Evolutionary conservation across 257 asterid species (phyloP).

Genomic region (Rauvolfia tetraphylla): DNA sequence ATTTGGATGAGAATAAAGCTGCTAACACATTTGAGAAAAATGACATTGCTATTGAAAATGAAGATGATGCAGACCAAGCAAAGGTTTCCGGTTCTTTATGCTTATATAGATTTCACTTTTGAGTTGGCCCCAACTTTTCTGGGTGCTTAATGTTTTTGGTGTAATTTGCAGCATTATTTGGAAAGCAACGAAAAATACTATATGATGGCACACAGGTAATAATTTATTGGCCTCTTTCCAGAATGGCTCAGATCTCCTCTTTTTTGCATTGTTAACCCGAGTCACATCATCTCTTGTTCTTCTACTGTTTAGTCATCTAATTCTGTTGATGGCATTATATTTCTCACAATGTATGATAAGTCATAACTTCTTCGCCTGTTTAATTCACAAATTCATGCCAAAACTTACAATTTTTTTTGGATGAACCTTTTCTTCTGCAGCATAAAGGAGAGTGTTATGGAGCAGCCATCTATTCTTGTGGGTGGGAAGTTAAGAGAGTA

Average conservation of each 20-base stretch:
- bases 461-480: slow-evolving; percentile 72
- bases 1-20: slow-evolving; percentile 54
- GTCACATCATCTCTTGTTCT: background rate
- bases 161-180: slow-evolving; percentile 84
- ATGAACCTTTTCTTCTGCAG: slow-evolving; percentile 41
- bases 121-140: slow-evolving; percentile 13
- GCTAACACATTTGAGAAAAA: slow-evolving; percentile 50
- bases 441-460: slow-evolving; percentile 70
- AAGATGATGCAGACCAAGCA: slow-evolving; percentile 95
- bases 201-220: slow-evolving; percentile 97
- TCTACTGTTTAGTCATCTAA: background rate
- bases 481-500: slow-evolving; percentile 97
- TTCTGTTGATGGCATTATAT: slow-evolving; percentile 1
- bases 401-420: background rate
- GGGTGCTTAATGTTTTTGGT: slow-evolving; percentile 17
- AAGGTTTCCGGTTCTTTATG: slow-evolving; percentile 46
- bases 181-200: slow-evolving; percentile 99
- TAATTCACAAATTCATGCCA: background rate
- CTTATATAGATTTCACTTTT: slow-evolving; percentile 3
- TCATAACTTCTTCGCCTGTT: background rate
- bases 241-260: background rate
- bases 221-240: slow-evolving; percentile 14
- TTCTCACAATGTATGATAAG: background rate
- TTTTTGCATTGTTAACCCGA: background rate
- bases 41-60: slow-evolving; percentile 59